Evolutionary conservation across 73 alveolate genomes (phyloP), one percentile per base, ranked within the genome.

Genomic region (Uronychia binucleata): DNA sequence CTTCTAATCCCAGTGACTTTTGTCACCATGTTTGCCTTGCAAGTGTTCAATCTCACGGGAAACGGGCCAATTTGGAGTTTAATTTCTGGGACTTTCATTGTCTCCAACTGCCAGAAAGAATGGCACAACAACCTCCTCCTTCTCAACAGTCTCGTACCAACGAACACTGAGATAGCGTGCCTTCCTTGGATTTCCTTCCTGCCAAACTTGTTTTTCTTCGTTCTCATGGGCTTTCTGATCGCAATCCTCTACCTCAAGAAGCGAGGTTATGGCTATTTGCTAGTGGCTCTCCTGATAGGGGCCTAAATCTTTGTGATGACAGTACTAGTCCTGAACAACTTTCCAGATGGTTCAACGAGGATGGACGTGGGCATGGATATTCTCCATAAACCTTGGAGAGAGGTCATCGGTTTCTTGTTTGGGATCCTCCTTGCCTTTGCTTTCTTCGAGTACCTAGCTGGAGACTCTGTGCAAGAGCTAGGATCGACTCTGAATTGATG

Each of bases 371-470:
- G 67, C 5, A 46, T 11, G 5, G 5, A 46, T 46, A 46, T 46
- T 11, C 19, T 46, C n/a, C 5, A 46, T 5, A 79, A 79, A 33
- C 86, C 86, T n/a, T 79, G 86, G 86, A 28, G 77, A 34, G 57
- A 30, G n/a, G 5, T 79, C 14, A 28, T 79, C 31, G 86, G 86
- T 0, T 79, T 35, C 58, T 79, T 75, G 28, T 75, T 79, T n/a
- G 86, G 86, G 1, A 8, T 79, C 1, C 58, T 79, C 26, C 30
- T 79, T 79, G 77, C 77, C 57, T 79, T 46, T 14, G 30, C 30
- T 35, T 33, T 57, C 57, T 79, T 33, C 28, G 86, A 79, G 28
- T 79, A n/a, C 86, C 30, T 46, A 5, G n/a, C 5, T 46, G 67
- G 67, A 46, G 67, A 46, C 19, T 46, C 5, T 46, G 5, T 46